phyloP scores from a whole-genome alignment of 2,329 filamentous ascomycete genomes.

The Ilyonectria sp. region DNA sequence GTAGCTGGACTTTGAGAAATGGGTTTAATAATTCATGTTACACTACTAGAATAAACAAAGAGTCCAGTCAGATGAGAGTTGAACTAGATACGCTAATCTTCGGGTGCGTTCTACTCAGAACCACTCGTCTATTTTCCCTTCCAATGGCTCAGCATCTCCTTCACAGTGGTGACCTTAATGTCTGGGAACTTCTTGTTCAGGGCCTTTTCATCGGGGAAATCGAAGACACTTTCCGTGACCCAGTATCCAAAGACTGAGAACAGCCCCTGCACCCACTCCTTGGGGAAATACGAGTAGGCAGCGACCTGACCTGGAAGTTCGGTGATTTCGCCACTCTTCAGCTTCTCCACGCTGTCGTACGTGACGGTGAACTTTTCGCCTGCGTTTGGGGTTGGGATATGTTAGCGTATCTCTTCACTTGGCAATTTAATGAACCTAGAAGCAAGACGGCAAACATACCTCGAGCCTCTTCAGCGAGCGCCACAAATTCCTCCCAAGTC shows the following conservation, averaged over 20 bases:
- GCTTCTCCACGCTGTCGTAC: conserved; percentile 14
- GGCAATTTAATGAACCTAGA: not conserved
- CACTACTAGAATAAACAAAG: too few species aligned
- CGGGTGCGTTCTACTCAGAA: too few species aligned
- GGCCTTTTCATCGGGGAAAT: conserved; percentile 3
- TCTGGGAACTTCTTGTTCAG: conserved; percentile 13
- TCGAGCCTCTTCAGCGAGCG: conserved; percentile 55
- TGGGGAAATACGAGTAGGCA: conserved; percentile 21
- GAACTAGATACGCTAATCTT: too few species aligned
- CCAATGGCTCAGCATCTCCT: conserved; percentile 14
- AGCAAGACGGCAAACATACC: not conserved
- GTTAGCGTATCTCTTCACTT: not conserved
- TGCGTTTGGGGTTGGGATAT: fast-evolving
- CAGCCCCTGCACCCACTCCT: conserved; percentile 12
- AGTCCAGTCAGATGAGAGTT: too few species aligned
- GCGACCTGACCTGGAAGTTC: conserved; percentile 14
- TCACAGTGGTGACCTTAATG: conserved; percentile 16
- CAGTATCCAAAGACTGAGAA: conserved; percentile 8
- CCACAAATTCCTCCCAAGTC: conserved; percentile 61
- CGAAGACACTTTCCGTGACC: conserved; percentile 8
- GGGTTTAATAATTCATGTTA: too few species aligned
- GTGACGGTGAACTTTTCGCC: conserved; percentile 18
- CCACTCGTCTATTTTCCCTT: too few species aligned
- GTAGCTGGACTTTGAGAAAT: too few species aligned
- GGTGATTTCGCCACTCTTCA: conserved; percentile 13